Conservation (phyloP, 1,139 yeast genomes). For the Blastobotrys arbuscula region DNA sequence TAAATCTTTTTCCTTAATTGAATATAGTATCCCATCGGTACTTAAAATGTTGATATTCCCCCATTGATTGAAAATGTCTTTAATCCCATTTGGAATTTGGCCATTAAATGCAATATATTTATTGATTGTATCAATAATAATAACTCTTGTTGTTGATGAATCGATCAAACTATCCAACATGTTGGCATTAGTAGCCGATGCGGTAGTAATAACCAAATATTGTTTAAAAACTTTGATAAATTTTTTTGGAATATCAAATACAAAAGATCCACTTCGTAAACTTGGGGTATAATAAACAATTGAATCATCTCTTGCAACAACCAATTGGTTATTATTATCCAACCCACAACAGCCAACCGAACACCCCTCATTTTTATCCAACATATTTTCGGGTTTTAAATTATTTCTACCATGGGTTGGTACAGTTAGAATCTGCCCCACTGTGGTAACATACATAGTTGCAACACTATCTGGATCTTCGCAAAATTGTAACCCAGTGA, state of each 20-base stretch:
- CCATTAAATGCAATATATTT: conserved; percentile 67
- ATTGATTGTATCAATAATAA: conserved; percentile 63
- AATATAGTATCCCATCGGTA: conserved; percentile 69
- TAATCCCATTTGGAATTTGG: conserved; percentile 58
- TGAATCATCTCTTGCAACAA: conserved; percentile 50
- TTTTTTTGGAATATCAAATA: conserved; percentile 56
- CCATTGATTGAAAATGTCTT: conserved; percentile 52
- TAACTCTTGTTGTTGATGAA: conserved; percentile 41
- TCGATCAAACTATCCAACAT: conserved; percentile 25
- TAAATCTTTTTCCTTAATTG: conserved; percentile 60
- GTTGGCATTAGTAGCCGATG: conserved; percentile 13
- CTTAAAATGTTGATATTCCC: conserved; percentile 56
- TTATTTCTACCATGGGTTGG: conserved; percentile 74
- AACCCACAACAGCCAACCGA: conserved; percentile 60
- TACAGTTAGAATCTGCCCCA: conserved; percentile 66
- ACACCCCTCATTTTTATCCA: conserved; percentile 64
- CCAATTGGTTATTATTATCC: conserved; percentile 32
- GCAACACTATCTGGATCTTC: conserved; percentile 35
- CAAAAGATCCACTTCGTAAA: conserved; percentile 53
- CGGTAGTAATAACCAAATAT: conserved; percentile 54
- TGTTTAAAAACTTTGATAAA: conserved; percentile 44
- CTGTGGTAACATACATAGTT: conserved; percentile 56
- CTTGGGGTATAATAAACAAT: conserved; percentile 50
- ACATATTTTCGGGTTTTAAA: conserved; percentile 56
- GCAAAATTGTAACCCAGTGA: conserved; percentile 66